Conservation (phyloP, 306 rosid genomes). For the Delonix regia region DNA sequence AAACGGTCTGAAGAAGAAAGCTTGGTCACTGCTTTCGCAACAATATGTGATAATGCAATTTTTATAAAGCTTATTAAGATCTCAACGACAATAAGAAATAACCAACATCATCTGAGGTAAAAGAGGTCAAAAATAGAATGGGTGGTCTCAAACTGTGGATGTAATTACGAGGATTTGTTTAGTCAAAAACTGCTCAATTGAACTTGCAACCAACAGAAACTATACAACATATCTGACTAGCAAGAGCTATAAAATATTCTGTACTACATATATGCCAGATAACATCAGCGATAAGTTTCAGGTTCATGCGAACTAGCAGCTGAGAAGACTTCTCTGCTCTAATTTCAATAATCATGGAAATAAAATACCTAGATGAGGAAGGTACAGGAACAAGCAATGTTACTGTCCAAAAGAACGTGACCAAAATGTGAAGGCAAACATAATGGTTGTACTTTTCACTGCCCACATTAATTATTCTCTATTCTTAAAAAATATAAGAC, state of each 20-base stretch:
- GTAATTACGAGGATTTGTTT: conserved; percentile 13
- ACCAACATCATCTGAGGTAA: conserved; percentile 2
- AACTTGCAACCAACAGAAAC: neutral
- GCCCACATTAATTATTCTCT: neutral
- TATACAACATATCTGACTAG: conserved; percentile 3
- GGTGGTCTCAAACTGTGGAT: neutral
- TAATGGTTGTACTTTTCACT: neutral
- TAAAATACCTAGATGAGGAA: neutral
- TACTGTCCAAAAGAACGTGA: neutral
- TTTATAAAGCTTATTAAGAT: neutral
- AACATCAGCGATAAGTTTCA: conserved; percentile 11
- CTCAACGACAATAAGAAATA: neutral
- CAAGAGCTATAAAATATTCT: conserved; percentile 6
- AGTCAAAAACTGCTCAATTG: conserved; percentile 10
- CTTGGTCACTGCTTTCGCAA: neutral
- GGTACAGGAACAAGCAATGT: neutral
- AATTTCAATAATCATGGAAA: neutral
- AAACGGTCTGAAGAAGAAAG: neutral
- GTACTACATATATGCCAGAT: neutral
- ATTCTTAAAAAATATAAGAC: neutral
- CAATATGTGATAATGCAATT: neutral
- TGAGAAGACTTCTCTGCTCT: neutral
- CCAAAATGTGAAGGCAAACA: neutral
- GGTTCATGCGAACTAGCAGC: neutral
- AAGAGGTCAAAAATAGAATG: neutral